Evolutionary conservation across 768 basidiomycete species (phyloP), one percentile per base, ranked within the genome.

Genomic region (Collybiopsis confluens): DNA sequence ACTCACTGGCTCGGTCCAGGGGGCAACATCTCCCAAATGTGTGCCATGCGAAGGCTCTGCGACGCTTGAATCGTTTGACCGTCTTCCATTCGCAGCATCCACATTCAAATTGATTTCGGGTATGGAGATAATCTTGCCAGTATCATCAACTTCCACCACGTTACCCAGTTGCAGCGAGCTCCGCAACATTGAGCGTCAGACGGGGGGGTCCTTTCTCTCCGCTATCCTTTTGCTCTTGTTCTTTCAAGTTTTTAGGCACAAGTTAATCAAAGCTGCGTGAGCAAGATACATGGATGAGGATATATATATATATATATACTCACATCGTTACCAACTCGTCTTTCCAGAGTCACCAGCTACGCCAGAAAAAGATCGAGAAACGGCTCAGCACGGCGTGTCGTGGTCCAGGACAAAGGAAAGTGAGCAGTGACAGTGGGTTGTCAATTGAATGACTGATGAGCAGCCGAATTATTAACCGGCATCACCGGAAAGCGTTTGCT

Each of bases 91-190:
- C 15, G 47, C 23, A 6, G 21, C 23, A 48, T 48, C 35, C 13
- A 48, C 47, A n/a, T 48, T 48, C 13, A 48, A 30, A n/a, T 48
- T 48, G 21, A 48, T 48, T 28, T 48, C 47, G 13, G 47, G 47
- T 18, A 48, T 48, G 37, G 21, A 30, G 36, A 48, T 48, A 23
- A 48, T 37, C 18, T 38, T 48, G n/a, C 47, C 47, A 4, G 47
- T 48, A 9, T 48, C 35, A 35, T 48, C 47, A 20, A 48, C 47
- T 23, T 48, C 35, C 4, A 48, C 47, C 18, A 48, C 47, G 20
- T 48, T 24, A 7, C 35, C 35, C 26, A 48, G 23, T 13, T 48
- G 47, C 9, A 48, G 20, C 9, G 47, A 48, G 7, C 24, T 33
- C 4, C 47, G 47, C 35, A 48, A 30, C 5, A 35, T 46, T 30